A percentile compares a stretch with the other conserved stretches of the same genome.
phyloP scores from a whole-genome alignment of 352 stramenopile species.

The Achlya hypogyna region DNA sequence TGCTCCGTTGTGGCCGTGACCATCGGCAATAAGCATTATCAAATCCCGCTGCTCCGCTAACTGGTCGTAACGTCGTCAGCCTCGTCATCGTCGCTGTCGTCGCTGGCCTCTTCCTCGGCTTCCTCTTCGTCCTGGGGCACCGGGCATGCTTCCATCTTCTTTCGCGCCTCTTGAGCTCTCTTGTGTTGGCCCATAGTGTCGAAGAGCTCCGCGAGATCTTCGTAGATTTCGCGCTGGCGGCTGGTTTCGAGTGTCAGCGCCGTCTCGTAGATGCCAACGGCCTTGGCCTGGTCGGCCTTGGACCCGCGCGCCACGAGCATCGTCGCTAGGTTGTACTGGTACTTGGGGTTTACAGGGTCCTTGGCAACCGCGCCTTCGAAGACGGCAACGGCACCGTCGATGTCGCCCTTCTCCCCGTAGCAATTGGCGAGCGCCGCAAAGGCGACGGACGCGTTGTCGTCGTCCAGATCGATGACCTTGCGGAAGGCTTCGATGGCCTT shows the following conservation, averaged over 20 bases:
- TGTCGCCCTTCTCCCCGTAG: conserved; percentile 42
- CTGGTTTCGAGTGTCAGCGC: conserved; percentile 35
- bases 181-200: conserved; percentile 15
- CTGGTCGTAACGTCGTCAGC: conserved; percentile 1
- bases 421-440: conserved; percentile 45
- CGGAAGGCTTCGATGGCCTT: conserved; percentile 32
- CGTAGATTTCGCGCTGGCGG: conserved; percentile 35
- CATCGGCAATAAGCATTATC: conserved; percentile 80
- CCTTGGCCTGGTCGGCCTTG: conserved; percentile 20
- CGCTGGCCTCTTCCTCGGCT: conserved; percentile 34
- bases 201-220: conserved; percentile 39
- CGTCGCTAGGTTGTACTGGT: conserved; percentile 61
- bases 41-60: background rate
- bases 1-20: conserved; percentile 40
- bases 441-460: conserved; percentile 33
- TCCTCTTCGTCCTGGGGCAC: background rate
- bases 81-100: conserved; percentile 22
- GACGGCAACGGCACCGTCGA: conserved; percentile 37
- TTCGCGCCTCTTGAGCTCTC: conserved; percentile 4
- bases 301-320: conserved; percentile 42
- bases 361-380: conserved; percentile 32
- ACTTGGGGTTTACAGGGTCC: conserved; percentile 38
- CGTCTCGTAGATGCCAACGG: conserved; percentile 32
- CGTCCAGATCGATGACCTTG: conserved; percentile 32
- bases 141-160: background rate